phyloP scores from a whole-genome alignment of 129 eudicot species.

The Chrysanthemum lavandulifolium region DNA sequence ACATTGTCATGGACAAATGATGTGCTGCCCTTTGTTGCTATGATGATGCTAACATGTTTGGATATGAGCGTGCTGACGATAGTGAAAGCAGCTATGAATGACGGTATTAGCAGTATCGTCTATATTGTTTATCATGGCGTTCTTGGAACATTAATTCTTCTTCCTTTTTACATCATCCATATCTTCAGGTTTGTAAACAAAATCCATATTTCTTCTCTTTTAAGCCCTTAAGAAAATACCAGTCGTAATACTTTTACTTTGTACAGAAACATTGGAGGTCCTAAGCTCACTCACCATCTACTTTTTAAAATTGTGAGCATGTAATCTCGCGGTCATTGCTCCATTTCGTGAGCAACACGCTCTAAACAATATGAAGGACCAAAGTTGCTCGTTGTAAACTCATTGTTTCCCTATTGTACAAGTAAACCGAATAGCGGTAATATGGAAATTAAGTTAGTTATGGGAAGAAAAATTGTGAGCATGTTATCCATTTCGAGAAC shows the following conservation, averaged over 20 bases:
- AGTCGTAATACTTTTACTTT: neutral
- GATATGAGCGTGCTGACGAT: slow-evolving; percentile 27
- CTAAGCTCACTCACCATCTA: slow-evolving; percentile 23
- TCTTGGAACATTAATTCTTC: slow-evolving; percentile 34
- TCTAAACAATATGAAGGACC: no score
- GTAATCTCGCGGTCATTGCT: no score
- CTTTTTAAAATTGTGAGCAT: no score
- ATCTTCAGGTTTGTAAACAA: slow-evolving; percentile 27
- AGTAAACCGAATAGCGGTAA: no score
- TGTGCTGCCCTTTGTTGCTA: slow-evolving; percentile 26
- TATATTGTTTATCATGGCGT: slow-evolving; percentile 29
- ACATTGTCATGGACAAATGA: slow-evolving; percentile 4
- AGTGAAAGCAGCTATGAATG: slow-evolving; percentile 30
- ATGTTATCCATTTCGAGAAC: no score
- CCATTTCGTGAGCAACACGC: no score
- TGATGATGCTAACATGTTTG: slow-evolving; percentile 24
- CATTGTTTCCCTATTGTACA: no score
- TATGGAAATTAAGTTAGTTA: no score
- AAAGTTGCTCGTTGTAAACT: no score
- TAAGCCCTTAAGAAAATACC: neutral
- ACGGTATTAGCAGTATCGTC: slow-evolving; percentile 30
- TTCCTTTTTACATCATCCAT: slow-evolving; percentile 35
- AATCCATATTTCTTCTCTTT: slow-evolving; percentile 15
- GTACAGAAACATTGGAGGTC: slow-evolving; percentile 26
- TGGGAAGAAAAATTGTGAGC: no score